phyloP scores from a whole-genome alignment of 495 filamentous ascomycete genomes.

The Durotheca rogersii region DNA sequence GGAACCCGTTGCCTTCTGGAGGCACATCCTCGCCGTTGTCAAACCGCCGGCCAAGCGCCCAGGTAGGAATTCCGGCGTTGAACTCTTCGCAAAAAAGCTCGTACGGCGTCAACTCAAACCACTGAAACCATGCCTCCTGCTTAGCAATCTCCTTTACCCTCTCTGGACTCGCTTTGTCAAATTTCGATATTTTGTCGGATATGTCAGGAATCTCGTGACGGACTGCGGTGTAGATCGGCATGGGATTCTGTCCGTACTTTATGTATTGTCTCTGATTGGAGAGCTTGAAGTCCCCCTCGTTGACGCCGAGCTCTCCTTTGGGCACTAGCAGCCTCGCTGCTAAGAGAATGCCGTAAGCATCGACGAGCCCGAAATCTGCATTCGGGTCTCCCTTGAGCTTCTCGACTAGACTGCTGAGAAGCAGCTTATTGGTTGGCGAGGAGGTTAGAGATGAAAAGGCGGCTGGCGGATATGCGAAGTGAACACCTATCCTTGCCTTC shows the following conservation, averaged over 20 bases:
- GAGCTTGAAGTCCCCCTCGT: conserved; percentile 78
- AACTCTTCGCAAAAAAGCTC: conserved; percentile 95
- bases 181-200: conserved; percentile 44
- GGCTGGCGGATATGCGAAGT: conserved; percentile 87
- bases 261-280: conserved; percentile 77
- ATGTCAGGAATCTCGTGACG: conserved; percentile 89
- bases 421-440: conserved; percentile 87
- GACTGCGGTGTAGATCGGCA: conserved; percentile 94
- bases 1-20: conserved; percentile 47
- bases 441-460: conserved; percentile 74
- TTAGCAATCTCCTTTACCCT: conserved; percentile 63
- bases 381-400: conserved; percentile 79
- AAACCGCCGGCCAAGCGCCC: conserved; percentile 86
- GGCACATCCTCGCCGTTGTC: conserved; percentile 65
- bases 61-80: conserved; percentile 86
- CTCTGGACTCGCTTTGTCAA: conserved; percentile 46
- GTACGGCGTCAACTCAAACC: conserved; percentile 96
- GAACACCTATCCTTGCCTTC: conserved; percentile 77
- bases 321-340: conserved; percentile 83
- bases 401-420: conserved; percentile 84
- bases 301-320: conserved; percentile 73
- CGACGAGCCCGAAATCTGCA: conserved; percentile 85
- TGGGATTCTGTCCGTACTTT: conserved; percentile 71
- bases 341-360: conserved; percentile 84
- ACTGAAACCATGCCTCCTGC: conserved; percentile 90